Evolutionary conservation across 345 rosid species (phyloP).

Genomic region (Aegle marmelos): DNA sequence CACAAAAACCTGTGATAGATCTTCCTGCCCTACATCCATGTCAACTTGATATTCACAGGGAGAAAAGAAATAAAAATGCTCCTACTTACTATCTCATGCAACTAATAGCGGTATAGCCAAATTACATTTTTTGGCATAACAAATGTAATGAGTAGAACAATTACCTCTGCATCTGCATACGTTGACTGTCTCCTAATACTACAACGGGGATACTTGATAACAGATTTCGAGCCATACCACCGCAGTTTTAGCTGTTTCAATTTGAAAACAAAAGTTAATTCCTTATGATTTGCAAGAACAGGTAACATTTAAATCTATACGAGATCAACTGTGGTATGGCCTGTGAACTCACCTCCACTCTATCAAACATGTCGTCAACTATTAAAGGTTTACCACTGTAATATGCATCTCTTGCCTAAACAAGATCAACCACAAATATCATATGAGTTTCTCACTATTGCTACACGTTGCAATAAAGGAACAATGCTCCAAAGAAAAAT

Average conservation of each 20-base stretch:
- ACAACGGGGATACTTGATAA: slow-evolving; percentile 94
- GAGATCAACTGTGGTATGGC: not conserved
- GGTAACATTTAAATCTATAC: not conserved
- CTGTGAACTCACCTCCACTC: slow-evolving; percentile 73
- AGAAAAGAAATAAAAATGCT: slow-evolving; percentile 19
- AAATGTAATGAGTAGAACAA: slow-evolving; percentile 11
- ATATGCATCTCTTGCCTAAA: slow-evolving; percentile 83
- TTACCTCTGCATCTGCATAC: slow-evolving; percentile 95
- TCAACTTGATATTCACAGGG: slow-evolving; percentile 53
- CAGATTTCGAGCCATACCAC: slow-evolving; percentile 87
- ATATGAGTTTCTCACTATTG: not conserved
- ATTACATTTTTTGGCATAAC: not conserved
- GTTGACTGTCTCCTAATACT: slow-evolving; percentile 80
- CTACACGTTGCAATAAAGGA: not conserved
- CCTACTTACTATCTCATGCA: not conserved
- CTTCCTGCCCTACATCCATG: slow-evolving; percentile 97
- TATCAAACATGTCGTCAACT: slow-evolving; percentile 92
- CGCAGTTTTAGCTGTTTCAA: slow-evolving; percentile 71
- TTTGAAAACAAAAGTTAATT: not conserved
- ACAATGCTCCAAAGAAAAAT: not conserved
- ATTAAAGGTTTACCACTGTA: slow-evolving; percentile 86
- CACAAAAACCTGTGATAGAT: slow-evolving; percentile 76
- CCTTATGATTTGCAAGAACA: not conserved
- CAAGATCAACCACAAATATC: slow-evolving; percentile 5
- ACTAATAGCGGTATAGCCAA: not conserved